phyloP scores from a whole-genome alignment of 2,329 filamentous ascomycete genomes.

The Leptosphaerulina australis region DNA sequence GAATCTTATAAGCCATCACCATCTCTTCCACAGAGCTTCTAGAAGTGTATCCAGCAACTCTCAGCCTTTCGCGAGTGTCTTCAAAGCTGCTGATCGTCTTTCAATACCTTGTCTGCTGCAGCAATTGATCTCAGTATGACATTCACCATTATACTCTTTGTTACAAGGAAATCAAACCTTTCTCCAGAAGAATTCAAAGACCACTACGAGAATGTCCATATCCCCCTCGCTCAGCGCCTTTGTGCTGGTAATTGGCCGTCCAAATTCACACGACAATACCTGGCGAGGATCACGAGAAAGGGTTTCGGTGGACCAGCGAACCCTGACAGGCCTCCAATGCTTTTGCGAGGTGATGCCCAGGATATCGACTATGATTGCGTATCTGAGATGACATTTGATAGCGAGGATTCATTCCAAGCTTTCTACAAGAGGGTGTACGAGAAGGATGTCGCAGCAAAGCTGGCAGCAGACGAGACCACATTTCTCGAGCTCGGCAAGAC shows the following conservation, averaged over 20 bases:
- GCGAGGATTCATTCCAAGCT: constrained; percentile 29
- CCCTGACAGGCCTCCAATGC: constrained; percentile 28
- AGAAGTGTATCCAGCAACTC: constrained; percentile 16
- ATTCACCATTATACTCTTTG: constrained; percentile 35
- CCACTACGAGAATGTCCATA: constrained; percentile 36
- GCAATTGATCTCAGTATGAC: constrained; percentile 23
- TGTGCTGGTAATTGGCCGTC: constrained; percentile 27
- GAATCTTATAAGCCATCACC: constrained; percentile 19
- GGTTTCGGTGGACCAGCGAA: constrained; percentile 37
- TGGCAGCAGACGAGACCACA: constrained; percentile 33
- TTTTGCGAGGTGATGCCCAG: constrained; percentile 30
- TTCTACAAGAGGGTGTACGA: constrained; percentile 37
- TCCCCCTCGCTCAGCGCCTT: constrained; percentile 33
- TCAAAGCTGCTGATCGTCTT: not conserved
- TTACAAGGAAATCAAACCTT: constrained; percentile 31
- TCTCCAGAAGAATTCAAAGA: constrained; percentile 36
- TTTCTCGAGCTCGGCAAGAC: constrained; percentile 32
- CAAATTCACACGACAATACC: constrained; percentile 33
- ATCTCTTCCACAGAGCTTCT: constrained; percentile 20
- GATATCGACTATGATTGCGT: constrained; percentile 39
- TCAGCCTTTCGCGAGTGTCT: constrained; percentile 6
- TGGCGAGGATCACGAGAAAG: constrained; percentile 33
- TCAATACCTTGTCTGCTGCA: not conserved
- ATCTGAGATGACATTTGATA: constrained; percentile 32
- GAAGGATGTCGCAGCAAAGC: constrained; percentile 25